Percentiles rank a stretch among this genome's conserved stretches.
phyloP scores from a whole-genome alignment of 306 rosid genomes.

The Carpinus fangiana region DNA sequence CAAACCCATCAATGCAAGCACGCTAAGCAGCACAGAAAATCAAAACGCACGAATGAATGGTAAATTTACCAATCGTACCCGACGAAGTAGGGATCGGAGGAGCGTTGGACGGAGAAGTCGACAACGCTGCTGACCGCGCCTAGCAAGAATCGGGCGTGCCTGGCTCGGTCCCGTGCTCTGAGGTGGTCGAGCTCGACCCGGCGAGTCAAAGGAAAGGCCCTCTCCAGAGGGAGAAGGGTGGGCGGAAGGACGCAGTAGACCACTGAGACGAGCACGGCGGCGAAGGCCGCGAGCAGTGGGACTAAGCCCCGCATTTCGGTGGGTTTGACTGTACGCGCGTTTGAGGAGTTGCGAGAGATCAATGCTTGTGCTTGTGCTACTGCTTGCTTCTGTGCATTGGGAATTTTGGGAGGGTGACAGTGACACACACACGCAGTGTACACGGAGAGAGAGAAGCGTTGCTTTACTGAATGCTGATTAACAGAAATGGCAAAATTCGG shows the following conservation, averaged over 20 bases:
- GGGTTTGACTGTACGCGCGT: too few species aligned
- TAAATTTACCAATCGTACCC: slow-evolving; percentile 60
- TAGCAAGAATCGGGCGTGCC: slow-evolving; percentile 74
- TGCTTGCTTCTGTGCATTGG: slow-evolving; percentile 43
- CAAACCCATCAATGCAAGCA: slow-evolving; percentile 25
- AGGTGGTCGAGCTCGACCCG: slow-evolving; percentile 54
- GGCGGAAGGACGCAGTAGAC: slow-evolving; percentile 44
- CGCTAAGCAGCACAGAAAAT: background rate
- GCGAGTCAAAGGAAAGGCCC: slow-evolving; percentile 52
- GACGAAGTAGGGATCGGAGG: slow-evolving; percentile 65
- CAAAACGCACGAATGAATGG: slow-evolving; percentile 24
- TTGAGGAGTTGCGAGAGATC: slow-evolving; percentile 25
- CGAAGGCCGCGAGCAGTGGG: slow-evolving; percentile 29
- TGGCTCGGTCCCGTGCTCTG: slow-evolving; percentile 61
- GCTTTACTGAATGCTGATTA: slow-evolving; percentile 6
- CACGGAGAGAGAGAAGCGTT: background rate
- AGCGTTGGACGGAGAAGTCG: slow-evolving; percentile 77
- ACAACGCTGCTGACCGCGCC: slow-evolving; percentile 56
- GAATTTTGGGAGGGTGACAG: slow-evolving; percentile 6
- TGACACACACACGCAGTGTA: background rate
- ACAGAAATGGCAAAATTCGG: background rate
- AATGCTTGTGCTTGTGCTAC: slow-evolving; percentile 26
- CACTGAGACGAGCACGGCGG: slow-evolving; percentile 31
- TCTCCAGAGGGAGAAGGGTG: slow-evolving; percentile 54
- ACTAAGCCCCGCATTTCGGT: slow-evolving; percentile 49